These are phyloP conservation scores for Syzygium malaccense DNA, from an alignment of 441 rosid genomes.

Conservation along the genomic window DNA sequence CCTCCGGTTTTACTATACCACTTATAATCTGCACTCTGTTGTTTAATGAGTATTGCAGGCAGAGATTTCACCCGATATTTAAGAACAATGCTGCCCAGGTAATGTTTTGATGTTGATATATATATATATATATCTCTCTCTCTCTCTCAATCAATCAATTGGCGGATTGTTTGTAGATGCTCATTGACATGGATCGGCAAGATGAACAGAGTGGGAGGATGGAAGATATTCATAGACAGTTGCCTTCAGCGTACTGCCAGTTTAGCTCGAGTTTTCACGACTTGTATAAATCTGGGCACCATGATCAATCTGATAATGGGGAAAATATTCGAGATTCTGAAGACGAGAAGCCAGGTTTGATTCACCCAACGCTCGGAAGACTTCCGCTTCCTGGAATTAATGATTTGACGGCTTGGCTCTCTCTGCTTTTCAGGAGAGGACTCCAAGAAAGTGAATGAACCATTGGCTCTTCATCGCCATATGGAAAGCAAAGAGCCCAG, in stretches of 20 bases:
- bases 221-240: conserved; percentile 39
- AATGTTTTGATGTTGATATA: background rate
- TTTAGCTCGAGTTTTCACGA: conserved; percentile 25
- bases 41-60: conserved; percentile 77
- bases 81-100: conserved; percentile 68
- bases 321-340: conserved; percentile 16
- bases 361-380: background rate
- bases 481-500: conserved; percentile 2
- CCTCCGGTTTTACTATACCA: conserved; percentile 79
- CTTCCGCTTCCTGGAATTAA: background rate
- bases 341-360: conserved; percentile 34
- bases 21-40: conserved; percentile 63
- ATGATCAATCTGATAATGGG: background rate
- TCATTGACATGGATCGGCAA: conserved; percentile 72
- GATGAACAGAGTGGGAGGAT: conserved; percentile 54
- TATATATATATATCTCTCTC: too few relatives aligned
- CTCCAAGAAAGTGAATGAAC: conserved; percentile 18
- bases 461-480: conserved; percentile 15
- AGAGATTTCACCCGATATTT: conserved; percentile 66
- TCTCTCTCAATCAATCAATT: conserved; percentile 2
- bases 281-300: conserved; percentile 9
- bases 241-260: conserved; percentile 66
- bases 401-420: background rate
- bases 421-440: conserved; percentile 34
- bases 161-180: conserved; percentile 36